Base-by-base conservation (phyloP, 495 filamentous ascomycete species). In the Xylaria nigripes region DNA sequence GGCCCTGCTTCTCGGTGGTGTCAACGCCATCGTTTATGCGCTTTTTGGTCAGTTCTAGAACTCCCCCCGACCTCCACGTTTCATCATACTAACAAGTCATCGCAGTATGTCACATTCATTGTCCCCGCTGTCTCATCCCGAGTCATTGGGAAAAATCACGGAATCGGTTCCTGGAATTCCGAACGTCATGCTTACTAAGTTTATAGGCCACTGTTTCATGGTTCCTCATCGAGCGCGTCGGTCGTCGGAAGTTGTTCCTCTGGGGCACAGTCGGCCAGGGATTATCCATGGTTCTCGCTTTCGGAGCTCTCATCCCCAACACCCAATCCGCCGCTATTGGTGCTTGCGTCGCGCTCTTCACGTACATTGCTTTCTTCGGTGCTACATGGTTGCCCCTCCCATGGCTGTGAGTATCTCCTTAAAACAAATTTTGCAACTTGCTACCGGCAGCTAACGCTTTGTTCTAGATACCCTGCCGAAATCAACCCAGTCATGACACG, bases 21-120 rank as follows among this genome's bases (percentile, higher is more conserved):
- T 90, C 36, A 90, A 89, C 72, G 84, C 88, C 75, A 77, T 89
- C 21, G 81, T 90, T 27, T 92, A 94, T 64, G 74, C 85, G 13
- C 79, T 90, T 54, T 89, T 86, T 56, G 70, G 52, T 55, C 1
- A 48, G 52, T 44, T 19, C 6, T 12, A 34, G 13, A 12, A 23
- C n/a, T 18, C 27, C 18, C 27, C 16, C n/a, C 13, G 6, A 6
- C 13, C 12, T 22, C 9, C 1, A 36, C 22, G 12, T 2, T 13
- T 7, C 23, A 32, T 16, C 5, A n/a, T 23, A 42, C 51, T 55
- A 36, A 55, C 52, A 15, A 43, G n/a, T 18, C 25, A 29, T 32
- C 23, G n/a, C 19, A 55, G 51, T 54, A 54, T 18, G 51, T 54
- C 6, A 13, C 23, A 3, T 47, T 19, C 30, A 36, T 29, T 25